A percentile compares a stretch with the other conserved stretches of the same genome.
phyloP scores from a whole-genome alignment of 257 asterid species.

The Nicotiana obtusifolia region DNA sequence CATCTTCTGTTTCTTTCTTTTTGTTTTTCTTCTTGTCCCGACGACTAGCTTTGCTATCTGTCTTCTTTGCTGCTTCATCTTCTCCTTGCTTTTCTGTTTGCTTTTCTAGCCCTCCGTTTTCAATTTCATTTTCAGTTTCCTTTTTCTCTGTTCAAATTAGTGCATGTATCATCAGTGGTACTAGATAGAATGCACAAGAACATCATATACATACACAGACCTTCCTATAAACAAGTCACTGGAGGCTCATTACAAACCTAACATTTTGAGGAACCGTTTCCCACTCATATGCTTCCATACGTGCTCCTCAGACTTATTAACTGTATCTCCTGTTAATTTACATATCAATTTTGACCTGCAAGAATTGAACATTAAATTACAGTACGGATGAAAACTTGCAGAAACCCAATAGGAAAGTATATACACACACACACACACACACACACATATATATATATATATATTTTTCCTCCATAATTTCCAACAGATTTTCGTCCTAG shows the following conservation, averaged over 20 bases:
- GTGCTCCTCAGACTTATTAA: constrained; percentile 90
- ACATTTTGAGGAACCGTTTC: constrained; percentile 71
- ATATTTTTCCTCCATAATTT: neutral
- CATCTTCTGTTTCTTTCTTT: constrained; percentile 29
- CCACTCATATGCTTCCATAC: constrained; percentile 98
- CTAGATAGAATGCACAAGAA: neutral
- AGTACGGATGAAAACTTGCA: neutral
- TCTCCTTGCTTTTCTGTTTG: constrained; percentile 27
- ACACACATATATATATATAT: too few species aligned
- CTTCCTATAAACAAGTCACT: neutral
- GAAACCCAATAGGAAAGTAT: neutral
- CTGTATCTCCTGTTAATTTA: constrained; percentile 64
- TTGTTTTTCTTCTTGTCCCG: constrained; percentile 33
- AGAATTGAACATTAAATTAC: neutral
- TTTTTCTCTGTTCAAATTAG: constrained; percentile 46
- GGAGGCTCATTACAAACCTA: constrained; percentile 49
- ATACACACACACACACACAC: too few species aligned
- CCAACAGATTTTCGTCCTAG: neutral
- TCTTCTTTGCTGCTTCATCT: constrained; percentile 25
- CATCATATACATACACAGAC: neutral
- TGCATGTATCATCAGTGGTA: neutral
- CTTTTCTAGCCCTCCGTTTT: constrained; percentile 27
- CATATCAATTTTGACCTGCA: constrained; percentile 74
- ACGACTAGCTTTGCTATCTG: constrained; percentile 16
- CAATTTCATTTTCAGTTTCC: constrained; percentile 46